phyloP scores from a whole-genome alignment of 129 eudicot genomes.

The carrot (Daucus carota) region DNA sequence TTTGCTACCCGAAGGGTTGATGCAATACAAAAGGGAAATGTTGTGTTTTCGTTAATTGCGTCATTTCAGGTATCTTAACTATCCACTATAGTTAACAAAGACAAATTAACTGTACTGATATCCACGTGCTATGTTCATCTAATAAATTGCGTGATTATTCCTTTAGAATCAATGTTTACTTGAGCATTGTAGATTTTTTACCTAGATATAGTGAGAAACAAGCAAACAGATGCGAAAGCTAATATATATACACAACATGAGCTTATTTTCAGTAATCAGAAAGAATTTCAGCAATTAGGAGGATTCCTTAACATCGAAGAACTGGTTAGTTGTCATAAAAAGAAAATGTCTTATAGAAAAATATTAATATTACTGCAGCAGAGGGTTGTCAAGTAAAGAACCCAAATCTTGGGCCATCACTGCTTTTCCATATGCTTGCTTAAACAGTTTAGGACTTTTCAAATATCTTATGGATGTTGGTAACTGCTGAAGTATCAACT shows the following conservation, averaged over 20 bases:
- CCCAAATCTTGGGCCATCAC: neutral
- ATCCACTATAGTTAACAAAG: neutral
- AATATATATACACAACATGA: neutral
- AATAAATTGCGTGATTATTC: neutral
- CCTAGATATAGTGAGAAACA: neutral
- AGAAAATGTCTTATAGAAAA: neutral
- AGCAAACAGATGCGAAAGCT: neutral
- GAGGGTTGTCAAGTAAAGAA: neutral
- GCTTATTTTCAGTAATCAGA: neutral
- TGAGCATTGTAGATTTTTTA: neutral
- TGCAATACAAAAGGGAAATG: conserved; percentile 80
- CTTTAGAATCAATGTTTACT: neutral
- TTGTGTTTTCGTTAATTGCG: conserved; percentile 73
- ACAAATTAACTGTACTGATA: neutral
- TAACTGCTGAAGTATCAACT: neutral
- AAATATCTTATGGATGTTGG: neutral
- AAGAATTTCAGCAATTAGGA: neutral
- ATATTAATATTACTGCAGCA: neutral
- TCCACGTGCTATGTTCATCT: neutral
- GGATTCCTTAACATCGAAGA: neutral
- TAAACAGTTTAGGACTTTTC: neutral
- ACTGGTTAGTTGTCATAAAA: neutral
- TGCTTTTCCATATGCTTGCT: neutral
- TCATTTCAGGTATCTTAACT: conserved; percentile 71
- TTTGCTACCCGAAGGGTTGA: conserved; percentile 93